Evolutionary conservation across 2,329 filamentous ascomycete genomes (phyloP).

Genomic region (Pseudogymnoascus sp.): DNA sequence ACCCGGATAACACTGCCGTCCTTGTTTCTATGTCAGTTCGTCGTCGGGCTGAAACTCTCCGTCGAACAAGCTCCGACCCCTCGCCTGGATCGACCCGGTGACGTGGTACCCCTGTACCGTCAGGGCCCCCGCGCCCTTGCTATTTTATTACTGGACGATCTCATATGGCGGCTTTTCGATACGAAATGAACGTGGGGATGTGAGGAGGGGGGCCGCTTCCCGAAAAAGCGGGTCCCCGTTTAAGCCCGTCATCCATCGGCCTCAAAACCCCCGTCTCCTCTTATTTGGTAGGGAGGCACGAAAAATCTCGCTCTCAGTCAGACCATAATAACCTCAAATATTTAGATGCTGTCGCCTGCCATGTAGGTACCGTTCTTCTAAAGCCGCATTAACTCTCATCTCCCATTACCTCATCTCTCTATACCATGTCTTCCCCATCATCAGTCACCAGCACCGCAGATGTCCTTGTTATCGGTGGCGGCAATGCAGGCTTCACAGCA

Average conservation of each 20-base stretch:
- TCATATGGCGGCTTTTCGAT: too few relatives aligned
- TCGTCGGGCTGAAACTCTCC: not conserved
- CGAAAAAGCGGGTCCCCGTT: not conserved
- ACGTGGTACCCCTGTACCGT: not conserved
- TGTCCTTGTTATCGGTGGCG: constrained; percentile 50
- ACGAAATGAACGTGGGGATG: not conserved
- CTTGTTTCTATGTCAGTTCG: not conserved
- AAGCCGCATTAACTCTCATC: constrained; percentile 7
- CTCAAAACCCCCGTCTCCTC: not conserved
- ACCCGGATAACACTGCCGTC: not conserved
- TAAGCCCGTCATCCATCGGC: not conserved
- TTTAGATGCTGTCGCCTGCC: not conserved
- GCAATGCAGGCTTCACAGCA: constrained; percentile 56
- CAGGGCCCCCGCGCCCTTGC: not conserved
- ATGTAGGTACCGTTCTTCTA: not conserved
- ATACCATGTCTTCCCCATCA: constrained; percentile 4
- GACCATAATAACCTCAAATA: not conserved
- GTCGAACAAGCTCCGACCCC: not conserved
- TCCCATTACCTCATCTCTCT: constrained; percentile 6
- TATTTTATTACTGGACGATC: too few relatives aligned
- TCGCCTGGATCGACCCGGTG: not conserved
- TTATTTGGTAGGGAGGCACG: not conserved
- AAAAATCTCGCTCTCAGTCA: not conserved
- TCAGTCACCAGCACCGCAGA: constrained; percentile 24
- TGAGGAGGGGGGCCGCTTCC: not conserved